Base-by-base conservation (phyloP, 805 yeast species). In the Schizosaccharomyces cryophilus region DNA sequence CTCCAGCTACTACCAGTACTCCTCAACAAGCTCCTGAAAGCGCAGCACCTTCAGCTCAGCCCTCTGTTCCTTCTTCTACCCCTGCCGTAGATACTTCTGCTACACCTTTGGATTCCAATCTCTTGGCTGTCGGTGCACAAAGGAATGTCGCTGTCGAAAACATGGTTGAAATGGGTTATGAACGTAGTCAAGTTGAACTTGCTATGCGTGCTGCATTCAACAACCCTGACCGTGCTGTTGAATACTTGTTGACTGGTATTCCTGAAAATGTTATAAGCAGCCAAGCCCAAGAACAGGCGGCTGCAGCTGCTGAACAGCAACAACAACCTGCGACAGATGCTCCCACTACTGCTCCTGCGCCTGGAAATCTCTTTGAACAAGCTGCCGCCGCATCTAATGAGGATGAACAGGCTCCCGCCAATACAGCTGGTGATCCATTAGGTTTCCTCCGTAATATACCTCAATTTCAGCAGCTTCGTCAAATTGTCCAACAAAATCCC, bases 151-250 rank as follows among this genome's bases (percentile, higher is more conserved):
- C 94, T 42, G 79, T 90, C 62, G 77, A 76, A 63, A 84, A 84
- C 69, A 88, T 93, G 71, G 80, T 88, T 82, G 96, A 87, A 66
- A 88, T 93, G 96, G 98, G 98, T 7, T 93, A 88, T 69, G 87
- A 84, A 60, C 81, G 95, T 66, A 78, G 80, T 19, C 86, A 87
- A 69, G 96, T 87, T 30, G 94, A 87, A 72, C 79, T 81, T 58
- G 98, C 98, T 0, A 74, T 93, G 70, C 81, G 94, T 66, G 95
- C 95, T 17, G 97, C 98, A 1, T 93, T 82, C 74, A 90, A 90
- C 73, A 89, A 93, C 72, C 97, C 98, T 24, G 97, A 90, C 70
- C 82, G 98, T 67, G 98, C 98, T 0, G 97, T 93, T 15, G 98
- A 93, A 70, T 89, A 90, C 70, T 76, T 93, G 60, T 74, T 93